Evolutionary conservation across 228 moss, liverwort and hornwort genomes (phyloP), one percentile per base, ranked within the genome.

Genomic region (Sphagnum fallax): DNA sequence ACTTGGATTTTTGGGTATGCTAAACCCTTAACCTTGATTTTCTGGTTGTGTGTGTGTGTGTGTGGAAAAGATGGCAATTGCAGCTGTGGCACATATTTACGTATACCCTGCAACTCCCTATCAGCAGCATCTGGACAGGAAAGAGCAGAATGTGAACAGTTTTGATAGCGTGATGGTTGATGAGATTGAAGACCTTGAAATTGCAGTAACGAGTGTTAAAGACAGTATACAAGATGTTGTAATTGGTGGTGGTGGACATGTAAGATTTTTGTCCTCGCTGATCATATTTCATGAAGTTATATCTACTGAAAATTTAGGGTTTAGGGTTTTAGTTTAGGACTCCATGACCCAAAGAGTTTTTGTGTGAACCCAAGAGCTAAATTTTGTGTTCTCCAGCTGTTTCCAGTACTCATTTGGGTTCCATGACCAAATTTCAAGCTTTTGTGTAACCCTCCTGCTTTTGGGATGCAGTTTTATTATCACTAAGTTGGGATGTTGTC

Each of bases 91-190:
- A 52, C 97, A 97, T 66, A 85, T 93, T 53, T 97, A 87, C 65
- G 79, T 93, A 10, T 93, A 93, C 73, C 97, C 97, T 73, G 97
- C 93, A 51, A 53, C 77, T 64, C 97, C 97, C 6, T 97, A 93
- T 58, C 87, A 81, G 69, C 69, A 73, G 74, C 32, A 32, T 32
- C 62, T 79, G 72, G 55, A 12, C 55, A 70, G 59, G 52, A 47
- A 52, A 15, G 67, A 67, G 67, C 76, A 78, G 52, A 69, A 65
- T 18, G 65, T 62, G 13, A 67, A 73, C 58, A 74, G 87, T 49
- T 79, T 92, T 70, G 32, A 3, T 32, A 82, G 87, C 65, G 89
- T 91, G 6, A 80, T 90, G 64, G 80, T 88, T 13, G 90, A 88
- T 48, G 83, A 83, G 82, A 82, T 60, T 49, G 73, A 78, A 66